Evolutionary conservation across 495 filamentous ascomycete species (phyloP).

Genomic region (Neurospora hispaniola): DNA sequence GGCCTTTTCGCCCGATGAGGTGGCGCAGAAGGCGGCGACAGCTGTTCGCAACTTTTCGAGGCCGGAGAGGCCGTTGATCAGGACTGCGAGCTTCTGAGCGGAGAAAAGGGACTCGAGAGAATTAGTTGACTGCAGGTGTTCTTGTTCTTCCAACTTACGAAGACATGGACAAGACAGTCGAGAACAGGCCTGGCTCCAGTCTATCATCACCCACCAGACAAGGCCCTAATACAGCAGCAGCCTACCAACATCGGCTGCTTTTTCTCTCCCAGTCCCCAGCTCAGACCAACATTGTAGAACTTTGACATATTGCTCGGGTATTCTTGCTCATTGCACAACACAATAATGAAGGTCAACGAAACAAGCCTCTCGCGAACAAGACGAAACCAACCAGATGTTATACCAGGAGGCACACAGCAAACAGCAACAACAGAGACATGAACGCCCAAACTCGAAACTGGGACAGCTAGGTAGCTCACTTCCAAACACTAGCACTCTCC

Average conservation of each 20-base stretch:
- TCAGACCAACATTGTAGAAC: neutral
- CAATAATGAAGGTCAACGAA: too few species aligned
- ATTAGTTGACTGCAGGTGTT: too few species aligned
- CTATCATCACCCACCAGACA: neutral
- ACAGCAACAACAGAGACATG: neutral
- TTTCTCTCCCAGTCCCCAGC: neutral
- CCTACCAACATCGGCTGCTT: neutral
- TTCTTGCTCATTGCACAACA: neutral
- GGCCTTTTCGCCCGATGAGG: neutral
- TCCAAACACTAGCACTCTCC: constrained; percentile 32
- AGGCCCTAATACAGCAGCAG: neutral
- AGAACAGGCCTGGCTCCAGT: neutral
- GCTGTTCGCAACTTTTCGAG: neutral
- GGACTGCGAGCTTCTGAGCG: neutral
- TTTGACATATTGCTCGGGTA: neutral
- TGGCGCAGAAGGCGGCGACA: neutral
- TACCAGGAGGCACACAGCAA: too few species aligned
- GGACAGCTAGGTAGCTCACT: constrained; percentile 10
- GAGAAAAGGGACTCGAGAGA: neutral
- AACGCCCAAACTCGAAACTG: neutral
- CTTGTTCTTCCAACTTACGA: neutral
- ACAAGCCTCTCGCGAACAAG: too few species aligned
- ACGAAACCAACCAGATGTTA: too few species aligned
- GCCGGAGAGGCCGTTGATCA: neutral
- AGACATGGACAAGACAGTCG: too few species aligned